Evolutionary conservation across 2,329 filamentous ascomycete genomes (phyloP).

Genomic region (Microdochium nivale): DNA sequence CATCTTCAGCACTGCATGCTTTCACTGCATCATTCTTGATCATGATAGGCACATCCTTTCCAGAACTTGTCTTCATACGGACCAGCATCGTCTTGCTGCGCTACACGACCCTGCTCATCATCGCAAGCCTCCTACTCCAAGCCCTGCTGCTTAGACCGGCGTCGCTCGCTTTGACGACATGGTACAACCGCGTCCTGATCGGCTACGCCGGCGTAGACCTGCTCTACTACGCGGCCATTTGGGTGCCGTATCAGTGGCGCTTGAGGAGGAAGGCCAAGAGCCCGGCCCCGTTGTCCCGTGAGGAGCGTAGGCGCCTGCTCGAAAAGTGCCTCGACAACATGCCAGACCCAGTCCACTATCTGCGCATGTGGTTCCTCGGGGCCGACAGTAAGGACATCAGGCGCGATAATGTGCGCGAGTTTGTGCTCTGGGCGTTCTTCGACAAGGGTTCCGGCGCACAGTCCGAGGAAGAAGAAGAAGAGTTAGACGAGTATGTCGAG

Average conservation of each 20-base stretch:
- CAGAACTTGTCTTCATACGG: slow-evolving; percentile 36
- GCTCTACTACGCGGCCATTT: slow-evolving; percentile 32
- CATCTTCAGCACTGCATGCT: no score
- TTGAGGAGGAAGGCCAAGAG: slow-evolving; percentile 29
- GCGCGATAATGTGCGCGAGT: slow-evolving; percentile 60
- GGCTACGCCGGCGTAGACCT: slow-evolving; percentile 28
- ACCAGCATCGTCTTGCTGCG: slow-evolving; percentile 32
- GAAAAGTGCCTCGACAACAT: slow-evolving; percentile 45
- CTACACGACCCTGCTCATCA: slow-evolving; percentile 32
- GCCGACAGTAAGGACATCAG: slow-evolving; percentile 47
- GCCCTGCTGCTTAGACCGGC: slow-evolving; percentile 10
- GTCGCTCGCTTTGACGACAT: slow-evolving; percentile 5
- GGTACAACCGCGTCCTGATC: slow-evolving; percentile 11
- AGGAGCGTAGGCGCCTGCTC: slow-evolving; percentile 47
- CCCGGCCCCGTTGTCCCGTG: slow-evolving; percentile 29
- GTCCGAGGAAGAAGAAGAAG: slow-evolving; percentile 23
- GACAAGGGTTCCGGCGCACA: slow-evolving; percentile 26
- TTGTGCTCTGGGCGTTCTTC: slow-evolving; percentile 60
- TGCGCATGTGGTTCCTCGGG: slow-evolving; percentile 59
- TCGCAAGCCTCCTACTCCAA: slow-evolving; percentile 17
- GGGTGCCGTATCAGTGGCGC: slow-evolving; percentile 29
- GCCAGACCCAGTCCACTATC: slow-evolving; percentile 44
- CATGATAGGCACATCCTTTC: slow-evolving; percentile 21
- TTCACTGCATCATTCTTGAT: no score
- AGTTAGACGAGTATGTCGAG: slow-evolving; percentile 38